Conservation (phyloP, 2,329 filamentous ascomycete species). For the Sarocladium oryzae region DNA sequence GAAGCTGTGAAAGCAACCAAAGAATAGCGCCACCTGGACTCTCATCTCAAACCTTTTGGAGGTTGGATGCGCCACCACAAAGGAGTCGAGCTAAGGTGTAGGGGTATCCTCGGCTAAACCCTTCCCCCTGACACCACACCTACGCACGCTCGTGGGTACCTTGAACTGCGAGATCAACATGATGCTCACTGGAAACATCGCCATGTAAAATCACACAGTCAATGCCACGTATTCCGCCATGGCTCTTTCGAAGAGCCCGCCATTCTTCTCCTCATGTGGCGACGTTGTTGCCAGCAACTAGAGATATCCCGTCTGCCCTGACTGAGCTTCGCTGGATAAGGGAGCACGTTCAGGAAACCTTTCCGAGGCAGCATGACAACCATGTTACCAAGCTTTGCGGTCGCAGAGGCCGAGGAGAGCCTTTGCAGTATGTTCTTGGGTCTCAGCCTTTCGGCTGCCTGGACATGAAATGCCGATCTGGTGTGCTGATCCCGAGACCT, state of each 20-base stretch:
- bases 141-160: neutral
- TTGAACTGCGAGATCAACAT: neutral
- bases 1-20: neutral
- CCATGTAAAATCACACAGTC: neutral
- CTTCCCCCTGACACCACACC: neutral
- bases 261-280: conserved; percentile 49
- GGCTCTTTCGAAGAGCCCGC: conserved; percentile 48
- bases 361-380: conserved; percentile 10
- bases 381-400: conserved; percentile 37
- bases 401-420: conserved; percentile 54
- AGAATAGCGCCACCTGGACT: neutral
- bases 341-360: conserved; percentile 43
- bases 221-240: conserved; percentile 60
- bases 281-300: conserved; percentile 56
- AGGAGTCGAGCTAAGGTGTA: neutral
- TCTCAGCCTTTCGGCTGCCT: conserved; percentile 81
- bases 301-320: conserved; percentile 54
- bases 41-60: neutral
- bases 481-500: conserved; percentile 79
- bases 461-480: conserved; percentile 67
- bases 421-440: conserved; percentile 84
- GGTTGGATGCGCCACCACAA: neutral
- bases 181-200: neutral
- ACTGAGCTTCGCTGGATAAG: conserved; percentile 70
- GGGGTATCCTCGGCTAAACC: neutral